Percentiles rank a stretch among this genome's conserved stretches.
phyloP scores from a whole-genome alignment of 805 yeast genomes.

The Metschnikowia chrysomelidarum region DNA sequence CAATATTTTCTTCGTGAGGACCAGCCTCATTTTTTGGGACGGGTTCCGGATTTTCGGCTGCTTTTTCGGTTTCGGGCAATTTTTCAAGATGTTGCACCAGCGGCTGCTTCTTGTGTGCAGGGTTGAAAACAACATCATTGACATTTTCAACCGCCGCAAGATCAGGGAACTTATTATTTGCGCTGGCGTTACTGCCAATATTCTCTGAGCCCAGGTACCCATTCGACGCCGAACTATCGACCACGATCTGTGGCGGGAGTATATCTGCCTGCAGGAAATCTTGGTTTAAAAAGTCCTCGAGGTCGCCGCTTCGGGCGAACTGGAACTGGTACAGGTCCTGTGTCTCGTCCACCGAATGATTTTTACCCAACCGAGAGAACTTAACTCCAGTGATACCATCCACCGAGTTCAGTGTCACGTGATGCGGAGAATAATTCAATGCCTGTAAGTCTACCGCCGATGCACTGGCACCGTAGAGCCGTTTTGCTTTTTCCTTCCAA shows the following conservation, averaged over 20 bases:
- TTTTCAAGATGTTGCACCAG: slow-evolving; percentile 7
- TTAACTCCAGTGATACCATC: slow-evolving; percentile 9
- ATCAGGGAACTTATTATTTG: too few relatives aligned
- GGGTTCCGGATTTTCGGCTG: too few relatives aligned
- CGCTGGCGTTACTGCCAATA: too few relatives aligned
- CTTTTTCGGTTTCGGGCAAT: background rate
- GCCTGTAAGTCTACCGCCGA: slow-evolving; percentile 7
- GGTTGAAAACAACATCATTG: slow-evolving; percentile 8
- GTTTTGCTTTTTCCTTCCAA: slow-evolving; percentile 14
- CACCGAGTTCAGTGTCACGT: slow-evolving; percentile 10
- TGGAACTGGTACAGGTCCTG: slow-evolving; percentile 5
- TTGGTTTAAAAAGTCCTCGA: background rate
- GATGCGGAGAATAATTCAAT: background rate
- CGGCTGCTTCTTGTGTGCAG: slow-evolving; percentile 4
- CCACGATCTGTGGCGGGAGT: slow-evolving; percentile 8
- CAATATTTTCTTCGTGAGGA: background rate
- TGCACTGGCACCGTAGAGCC: slow-evolving; percentile 12
- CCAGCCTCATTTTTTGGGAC: slow-evolving; percentile 8
- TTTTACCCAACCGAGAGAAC: slow-evolving; percentile 10
- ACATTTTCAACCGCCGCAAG: slow-evolving; percentile 9
- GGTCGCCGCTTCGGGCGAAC: slow-evolving; percentile 2
- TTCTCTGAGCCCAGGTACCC: slow-evolving; percentile 1
- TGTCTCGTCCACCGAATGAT: slow-evolving; percentile 2
- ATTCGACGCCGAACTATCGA: background rate
- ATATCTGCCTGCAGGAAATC: background rate